Evolutionary conservation across 805 yeast genomes (phyloP), one percentile per base, ranked within the genome.

Genomic region (Starmerella ratchasimensis): DNA sequence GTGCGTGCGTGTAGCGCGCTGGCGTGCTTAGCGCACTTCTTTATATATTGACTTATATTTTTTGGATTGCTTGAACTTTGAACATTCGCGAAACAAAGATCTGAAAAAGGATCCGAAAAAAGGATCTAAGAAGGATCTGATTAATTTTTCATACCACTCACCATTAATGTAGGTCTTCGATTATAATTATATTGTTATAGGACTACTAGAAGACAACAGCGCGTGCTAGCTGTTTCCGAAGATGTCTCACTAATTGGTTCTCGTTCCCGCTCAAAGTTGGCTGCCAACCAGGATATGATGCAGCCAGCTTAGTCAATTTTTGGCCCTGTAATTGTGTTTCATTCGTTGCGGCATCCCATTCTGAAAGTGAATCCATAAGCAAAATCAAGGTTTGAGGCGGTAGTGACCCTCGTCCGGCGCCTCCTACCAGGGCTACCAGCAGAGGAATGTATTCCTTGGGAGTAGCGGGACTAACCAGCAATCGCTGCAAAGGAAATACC

Each of bases 371-470:
- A 25, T 31, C 34, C 40, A 42, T 36, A 14, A 42, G 38, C 35
- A 42, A 22, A 3, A 30, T 31, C 15, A 29, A 17, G n/a, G 30
- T 36, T 3, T 26, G 21, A 5, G 30, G 27, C 5, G 39, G 19
- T 7, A 39, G 17, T 3, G 26, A 28, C 13, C 29, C 32, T 11
- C 37, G 42, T 16, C 29, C n/a, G 5, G 31, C 31, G 5, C 59
- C 46, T 4, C 41, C 20, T 10, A 43, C 41, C 21, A 42, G 33
- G 10, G 46, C 48, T 2, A 47, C 45, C 1, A 49, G 34, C 31
- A 49, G 37, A 18, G 53, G 52, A 26, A 36, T 37, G 44, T 38
- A 44, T 36, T 42, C 41, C 10, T 37, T 9, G 1, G 40, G 42
- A 2, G 37, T 42, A 14, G 19, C 31, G 3, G 50, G 46, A 28